These are phyloP conservation scores for Brassica cretica DNA, from an alignment of 345 rosid genomes.

Conservation along the genomic window DNA sequence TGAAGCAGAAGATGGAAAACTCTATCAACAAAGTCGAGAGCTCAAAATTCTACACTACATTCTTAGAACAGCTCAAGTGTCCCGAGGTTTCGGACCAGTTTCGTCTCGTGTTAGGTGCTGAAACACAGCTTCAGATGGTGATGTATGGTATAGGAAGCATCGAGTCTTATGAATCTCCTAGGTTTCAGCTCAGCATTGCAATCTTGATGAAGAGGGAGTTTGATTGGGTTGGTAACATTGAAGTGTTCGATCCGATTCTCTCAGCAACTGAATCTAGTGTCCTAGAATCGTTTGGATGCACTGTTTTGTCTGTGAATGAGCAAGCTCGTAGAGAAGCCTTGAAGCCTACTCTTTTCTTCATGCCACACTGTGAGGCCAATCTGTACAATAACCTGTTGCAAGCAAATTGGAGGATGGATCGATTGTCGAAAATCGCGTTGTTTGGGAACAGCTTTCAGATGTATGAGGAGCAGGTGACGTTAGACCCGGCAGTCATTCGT, in stretches of 20 bases:
- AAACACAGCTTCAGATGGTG: conserved; percentile 57
- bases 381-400: conserved; percentile 69
- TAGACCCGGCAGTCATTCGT: conserved; percentile 42
- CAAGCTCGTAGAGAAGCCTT: conserved; percentile 66
- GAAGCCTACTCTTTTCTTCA: conserved; percentile 75
- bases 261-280: conserved; percentile 65
- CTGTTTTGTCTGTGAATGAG: conserved; percentile 69
- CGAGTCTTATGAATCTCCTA: conserved; percentile 75
- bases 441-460: conserved; percentile 82
- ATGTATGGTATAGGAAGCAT: conserved; percentile 87
- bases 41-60: conserved; percentile 55
- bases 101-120: conserved; percentile 55
- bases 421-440: conserved; percentile 51
- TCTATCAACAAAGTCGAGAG: conserved; percentile 53
- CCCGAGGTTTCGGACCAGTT: conserved; percentile 49
- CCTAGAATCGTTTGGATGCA: conserved; percentile 68
- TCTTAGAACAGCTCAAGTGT: conserved; percentile 60
- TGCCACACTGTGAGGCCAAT: conserved; percentile 92
- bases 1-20: conserved; percentile 52
- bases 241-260: conserved; percentile 84
- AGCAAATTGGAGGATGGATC: conserved; percentile 58
- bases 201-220: conserved; percentile 71
- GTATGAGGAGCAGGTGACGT: conserved; percentile 50
- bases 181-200: conserved; percentile 74
- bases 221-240: conserved; percentile 67